A percentile compares a stretch with the other conserved stretches of the same genome.
Conservation (phyloP, 352 stramenopile species). For the Chrysophaeum taylorii region DNA sequence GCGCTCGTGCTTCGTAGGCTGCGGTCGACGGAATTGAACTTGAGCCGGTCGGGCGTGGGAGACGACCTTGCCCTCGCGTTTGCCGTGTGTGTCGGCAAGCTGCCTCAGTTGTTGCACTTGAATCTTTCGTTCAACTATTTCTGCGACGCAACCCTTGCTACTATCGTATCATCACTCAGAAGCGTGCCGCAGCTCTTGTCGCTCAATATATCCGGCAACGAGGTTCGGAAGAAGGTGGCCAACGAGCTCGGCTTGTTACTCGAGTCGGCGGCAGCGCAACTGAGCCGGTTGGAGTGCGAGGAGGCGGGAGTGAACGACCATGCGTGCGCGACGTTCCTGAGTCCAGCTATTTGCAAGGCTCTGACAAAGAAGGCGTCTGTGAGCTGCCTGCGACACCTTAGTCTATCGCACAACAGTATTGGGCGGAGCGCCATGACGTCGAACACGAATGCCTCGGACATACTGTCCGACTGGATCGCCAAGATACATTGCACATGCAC, state of each 20-base stretch:
- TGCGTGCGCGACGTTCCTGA: too few species aligned
- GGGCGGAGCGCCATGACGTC: too few species aligned
- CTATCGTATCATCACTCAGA: not conserved
- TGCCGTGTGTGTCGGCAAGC: not conserved
- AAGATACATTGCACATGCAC: not conserved
- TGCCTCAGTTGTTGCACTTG: not conserved
- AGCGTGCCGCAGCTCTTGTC: not conserved
- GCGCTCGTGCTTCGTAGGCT: not conserved
- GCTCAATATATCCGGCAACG: not conserved
- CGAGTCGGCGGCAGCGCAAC: not conserved
- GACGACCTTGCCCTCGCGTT: not conserved
- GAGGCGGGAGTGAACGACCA: too few species aligned
- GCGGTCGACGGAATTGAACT: not conserved
- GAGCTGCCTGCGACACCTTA: too few species aligned
- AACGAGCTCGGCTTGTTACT: not conserved
- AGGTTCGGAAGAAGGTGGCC: not conserved
- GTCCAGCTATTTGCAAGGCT: too few species aligned
- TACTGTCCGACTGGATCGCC: too few species aligned
- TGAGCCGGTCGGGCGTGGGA: not conserved
- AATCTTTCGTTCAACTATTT: not conserved
- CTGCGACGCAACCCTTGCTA: not conserved
- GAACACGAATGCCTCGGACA: too few species aligned
- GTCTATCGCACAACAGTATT: too few species aligned
- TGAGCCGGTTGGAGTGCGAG: too few species aligned
- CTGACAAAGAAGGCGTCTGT: too few species aligned